Evolutionary conservation across 257 asterid species (phyloP).

Genomic region (Solanum appendiculatum): DNA sequence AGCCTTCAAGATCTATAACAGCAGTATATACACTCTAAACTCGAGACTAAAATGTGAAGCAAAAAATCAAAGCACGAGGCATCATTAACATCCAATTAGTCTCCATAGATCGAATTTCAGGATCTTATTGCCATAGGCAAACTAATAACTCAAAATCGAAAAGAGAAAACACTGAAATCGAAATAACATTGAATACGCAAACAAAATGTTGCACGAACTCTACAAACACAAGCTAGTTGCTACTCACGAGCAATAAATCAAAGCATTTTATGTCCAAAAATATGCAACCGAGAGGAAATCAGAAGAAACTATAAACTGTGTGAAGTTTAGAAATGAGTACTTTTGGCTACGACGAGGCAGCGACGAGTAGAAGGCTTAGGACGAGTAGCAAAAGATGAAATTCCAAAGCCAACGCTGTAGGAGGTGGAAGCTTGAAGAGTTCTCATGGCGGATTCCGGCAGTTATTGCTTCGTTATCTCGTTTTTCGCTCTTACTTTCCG

Average conservation of each 20-base stretch:
- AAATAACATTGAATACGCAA: not conserved
- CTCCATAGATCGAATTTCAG: not conserved
- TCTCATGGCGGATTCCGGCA: slow-evolving; percentile 39
- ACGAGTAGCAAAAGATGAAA: slow-evolving; percentile 31
- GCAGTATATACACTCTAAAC: not conserved
- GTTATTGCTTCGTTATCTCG: not conserved
- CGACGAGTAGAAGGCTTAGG: slow-evolving; percentile 36
- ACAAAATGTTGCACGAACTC: not conserved
- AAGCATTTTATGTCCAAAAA: not conserved
- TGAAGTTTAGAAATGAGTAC: slow-evolving; percentile 13
- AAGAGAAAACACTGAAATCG: not conserved
- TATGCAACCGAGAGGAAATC: not conserved
- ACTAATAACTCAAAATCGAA: not conserved
- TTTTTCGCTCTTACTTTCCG: not conserved
- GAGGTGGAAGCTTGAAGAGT: slow-evolving; percentile 84
- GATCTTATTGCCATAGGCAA: not conserved
- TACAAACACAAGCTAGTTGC: not conserved
- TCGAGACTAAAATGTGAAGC: not conserved
- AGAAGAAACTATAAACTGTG: not conserved
- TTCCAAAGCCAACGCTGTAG: slow-evolving; percentile 51
- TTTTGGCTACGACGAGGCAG: slow-evolving; percentile 34
- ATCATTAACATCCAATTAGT: not conserved
- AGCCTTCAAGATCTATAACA: not conserved
- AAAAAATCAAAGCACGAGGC: not conserved
- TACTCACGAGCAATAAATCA: not conserved